Conservation (phyloP, 768 basidiomycete species). For the Rhizopogon salebrosus region DNA sequence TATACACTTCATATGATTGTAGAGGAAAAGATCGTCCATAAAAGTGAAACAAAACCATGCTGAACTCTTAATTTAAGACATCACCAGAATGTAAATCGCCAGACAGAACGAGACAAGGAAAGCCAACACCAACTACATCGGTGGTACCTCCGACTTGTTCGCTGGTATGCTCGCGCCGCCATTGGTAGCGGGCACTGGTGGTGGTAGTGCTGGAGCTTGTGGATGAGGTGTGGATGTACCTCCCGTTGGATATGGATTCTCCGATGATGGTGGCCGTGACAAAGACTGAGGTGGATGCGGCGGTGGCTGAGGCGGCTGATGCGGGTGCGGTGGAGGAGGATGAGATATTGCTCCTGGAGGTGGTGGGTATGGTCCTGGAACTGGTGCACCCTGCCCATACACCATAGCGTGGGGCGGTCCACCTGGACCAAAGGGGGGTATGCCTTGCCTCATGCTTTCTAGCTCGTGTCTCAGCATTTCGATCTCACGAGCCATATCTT, state of each 20-base stretch:
- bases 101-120: conserved; percentile 4
- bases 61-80: background rate
- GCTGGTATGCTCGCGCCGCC: conserved; percentile 32
- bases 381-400: conserved; percentile 46
- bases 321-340: conserved; percentile 25
- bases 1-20: conserved; percentile 24
- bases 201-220: conserved; percentile 13
- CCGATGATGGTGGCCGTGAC: conserved; percentile 59
- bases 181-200: conserved; percentile 31
- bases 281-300: conserved; percentile 31
- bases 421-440: conserved; percentile 44
- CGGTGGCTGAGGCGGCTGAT: conserved; percentile 26
- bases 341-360: conserved; percentile 42
- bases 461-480: conserved; percentile 76
- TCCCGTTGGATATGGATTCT: conserved; percentile 47
- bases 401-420: conserved; percentile 45
- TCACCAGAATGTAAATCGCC: background rate
- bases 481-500: conserved; percentile 74
- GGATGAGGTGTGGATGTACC: conserved; percentile 28
- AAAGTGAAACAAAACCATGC: conserved; percentile 17
- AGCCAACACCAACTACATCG: conserved; percentile 21
- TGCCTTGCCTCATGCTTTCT: conserved; percentile 55
- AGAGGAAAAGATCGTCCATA: conserved; percentile 18
- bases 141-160: conserved; percentile 39
- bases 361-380: conserved; percentile 40